Base-by-base conservation (phyloP, 495 filamentous ascomycete genomes). In the Pyrenopolyporus hunteri region DNA sequence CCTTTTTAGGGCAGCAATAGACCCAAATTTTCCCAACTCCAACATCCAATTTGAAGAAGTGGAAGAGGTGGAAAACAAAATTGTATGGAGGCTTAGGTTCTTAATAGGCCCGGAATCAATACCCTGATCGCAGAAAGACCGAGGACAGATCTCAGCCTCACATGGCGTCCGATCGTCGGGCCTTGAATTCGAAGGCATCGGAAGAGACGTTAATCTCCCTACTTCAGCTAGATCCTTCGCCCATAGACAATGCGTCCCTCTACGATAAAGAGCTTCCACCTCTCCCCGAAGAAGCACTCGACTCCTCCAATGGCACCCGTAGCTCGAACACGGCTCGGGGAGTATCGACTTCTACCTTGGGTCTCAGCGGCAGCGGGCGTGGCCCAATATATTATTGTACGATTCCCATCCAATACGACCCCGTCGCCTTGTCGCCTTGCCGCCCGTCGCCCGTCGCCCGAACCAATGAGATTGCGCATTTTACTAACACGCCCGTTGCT, bases 201-300 rank as follows among this genome's bases (percentile, higher is more conserved):
- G 69, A 78, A 44, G 75, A 80, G 28, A 79, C 86, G 3, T 73
- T 86, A 33, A 72, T 85, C 28, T 90, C 87, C 22, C 83, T 97
- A 63, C 80, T 88, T 47, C 84, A 92, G 54, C 76, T 97, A 22
- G 92, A 95, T 36, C 92, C 92, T 7, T 84, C 86, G 7, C 92
- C 92, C 0, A 88, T 95, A 23, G 88, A 93, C 9, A 82, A 81
- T 7, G 73, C 79, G 0, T 75, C 82, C 13, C 64, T 78, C 17
- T 79, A 83, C 45, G 84, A 88, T 31, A 81, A 82, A 56, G 87
- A 87, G 48, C 78, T 86, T 39, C 77, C 80, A 14, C 70, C 76
- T 32, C 60, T 77, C 1, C 73, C 74, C 17, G 70, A 74, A 17
- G 66, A 74, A 23, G 54, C 45, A 32, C 65, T 61, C 14, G 63